phyloP scores from a whole-genome alignment of 345 rosid species.

The Balakata baccata region DNA sequence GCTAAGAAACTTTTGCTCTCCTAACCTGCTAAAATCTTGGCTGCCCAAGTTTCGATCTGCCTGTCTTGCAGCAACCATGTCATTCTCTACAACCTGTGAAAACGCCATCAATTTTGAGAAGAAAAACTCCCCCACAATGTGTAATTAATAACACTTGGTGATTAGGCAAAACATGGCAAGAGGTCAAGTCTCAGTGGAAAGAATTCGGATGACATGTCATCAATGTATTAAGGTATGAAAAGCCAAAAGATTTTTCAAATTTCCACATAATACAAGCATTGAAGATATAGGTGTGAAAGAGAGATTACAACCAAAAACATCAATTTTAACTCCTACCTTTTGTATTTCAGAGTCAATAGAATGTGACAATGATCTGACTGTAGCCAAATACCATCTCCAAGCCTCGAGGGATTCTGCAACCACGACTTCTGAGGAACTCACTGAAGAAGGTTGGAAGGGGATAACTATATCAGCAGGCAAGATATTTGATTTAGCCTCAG shows the following conservation, averaged over 20 bases:
- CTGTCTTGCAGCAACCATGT: constrained; percentile 79
- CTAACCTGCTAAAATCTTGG: constrained; percentile 80
- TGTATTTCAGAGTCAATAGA: constrained; percentile 66
- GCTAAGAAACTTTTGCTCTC: background rate
- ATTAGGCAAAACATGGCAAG: too few species aligned
- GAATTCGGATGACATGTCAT: too few species aligned
- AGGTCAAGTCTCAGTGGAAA: too few species aligned
- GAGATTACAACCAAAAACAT: background rate
- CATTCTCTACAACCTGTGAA: constrained; percentile 68
- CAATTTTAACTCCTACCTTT: constrained; percentile 45
- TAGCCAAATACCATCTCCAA: constrained; percentile 91
- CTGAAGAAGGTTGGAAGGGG: constrained; percentile 68
- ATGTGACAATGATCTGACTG: constrained; percentile 67
- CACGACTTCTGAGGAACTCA: constrained; percentile 34
- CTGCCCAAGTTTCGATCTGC: constrained; percentile 67
- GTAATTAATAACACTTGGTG: too few species aligned
- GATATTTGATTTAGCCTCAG: constrained; percentile 84
- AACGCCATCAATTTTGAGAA: background rate
- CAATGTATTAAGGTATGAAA: background rate
- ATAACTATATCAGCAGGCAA: constrained; percentile 76
- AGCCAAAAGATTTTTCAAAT: background rate
- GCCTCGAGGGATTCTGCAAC: constrained; percentile 48
- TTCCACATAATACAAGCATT: background rate
- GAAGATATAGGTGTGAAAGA: background rate
- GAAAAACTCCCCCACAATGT: too few species aligned